Base-by-base conservation (phyloP, 768 basidiomycete genomes). In the Podaxis mareebaensis region DNA sequence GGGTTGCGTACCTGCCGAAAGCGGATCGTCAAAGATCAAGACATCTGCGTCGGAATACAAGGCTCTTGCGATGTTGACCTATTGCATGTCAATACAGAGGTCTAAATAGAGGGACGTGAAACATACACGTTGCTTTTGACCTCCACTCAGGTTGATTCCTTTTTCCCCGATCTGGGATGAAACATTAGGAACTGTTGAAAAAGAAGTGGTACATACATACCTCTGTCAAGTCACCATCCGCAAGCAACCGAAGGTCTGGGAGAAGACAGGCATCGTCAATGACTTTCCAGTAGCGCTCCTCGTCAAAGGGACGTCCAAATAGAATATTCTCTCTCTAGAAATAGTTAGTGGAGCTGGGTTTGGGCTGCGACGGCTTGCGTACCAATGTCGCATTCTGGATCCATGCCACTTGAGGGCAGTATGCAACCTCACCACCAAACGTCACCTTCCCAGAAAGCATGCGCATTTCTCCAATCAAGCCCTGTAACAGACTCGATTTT, bases 401-500 rank as follows among this genome's bases (percentile, higher is more conserved):
- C 90, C 90, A 92, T 0, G 89, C 87, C 0, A 82, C 84, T 73
- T 92, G 90, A 15, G 89, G 81, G 69, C 87, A 89, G 69, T 91
- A 92, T 4, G 83, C 88, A 10, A 91, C 79, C 13, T 76, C 74
- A 0, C 90, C 89, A 6, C 90, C 86, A 66, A 91, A 86, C 0
- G 77, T 74, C 40, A 88, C 81, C 12, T 73, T 70, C 0, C 90
- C 90, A 8, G 74, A 71, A 2, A 78, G 65, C 61, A 77, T 78
- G 17, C 81, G 77, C 89, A 91, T 91, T 73, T 91, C 90, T 4
- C 90, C 89, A 44, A 91, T 82, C 28, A 92, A 74, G 3, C 86
- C 87, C 68, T 84, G 80, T 6, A 88, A 73, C 36, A 87, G 68
- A 70, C 83, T 85, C 17, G 85, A 85, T 79, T 90, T 86, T 63